A percentile compares a stretch with the other conserved stretches of the same genome.
phyloP scores from a whole-genome alignment of 768 basidiomycete species.

The Favolaschia claudopus region DNA sequence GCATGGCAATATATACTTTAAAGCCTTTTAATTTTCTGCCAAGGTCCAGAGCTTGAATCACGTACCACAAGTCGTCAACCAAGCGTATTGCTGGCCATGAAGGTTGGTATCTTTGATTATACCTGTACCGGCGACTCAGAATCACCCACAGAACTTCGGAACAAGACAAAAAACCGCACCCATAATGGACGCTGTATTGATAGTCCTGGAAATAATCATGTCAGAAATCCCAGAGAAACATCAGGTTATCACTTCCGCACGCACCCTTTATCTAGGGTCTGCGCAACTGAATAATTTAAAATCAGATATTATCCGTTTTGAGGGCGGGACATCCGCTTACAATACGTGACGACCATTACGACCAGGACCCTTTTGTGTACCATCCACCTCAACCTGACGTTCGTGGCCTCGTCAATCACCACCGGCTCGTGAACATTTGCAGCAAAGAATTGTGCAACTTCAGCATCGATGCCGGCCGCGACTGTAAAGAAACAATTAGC shows the following conservation, averaged over 20 bases:
- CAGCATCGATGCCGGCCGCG: constrained; percentile 49
- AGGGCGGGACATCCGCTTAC: constrained; percentile 28
- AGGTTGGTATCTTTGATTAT: constrained; percentile 52
- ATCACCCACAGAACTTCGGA: too few species aligned
- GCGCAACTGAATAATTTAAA: constrained; percentile 41
- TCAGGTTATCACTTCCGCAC: not conserved
- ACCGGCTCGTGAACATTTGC: constrained; percentile 31
- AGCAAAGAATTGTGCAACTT: constrained; percentile 54
- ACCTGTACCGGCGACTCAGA: too few species aligned
- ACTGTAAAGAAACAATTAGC: constrained; percentile 17
- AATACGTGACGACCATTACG: constrained; percentile 57
- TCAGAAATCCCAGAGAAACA: not conserved
- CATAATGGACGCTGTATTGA: constrained; percentile 58
- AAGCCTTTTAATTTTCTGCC: not conserved
- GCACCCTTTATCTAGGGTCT: constrained; percentile 56
- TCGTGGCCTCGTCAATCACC: constrained; percentile 51
- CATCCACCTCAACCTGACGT: constrained; percentile 52
- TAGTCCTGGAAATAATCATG: constrained; percentile 37
- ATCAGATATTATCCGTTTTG: not conserved
- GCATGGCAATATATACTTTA: constrained; percentile 52
- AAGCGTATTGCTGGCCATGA: constrained; percentile 57
- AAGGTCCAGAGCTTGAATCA: constrained; percentile 1
- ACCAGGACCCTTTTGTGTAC: constrained; percentile 55
- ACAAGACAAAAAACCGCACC: constrained; percentile 20
- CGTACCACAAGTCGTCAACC: constrained; percentile 56